Percentiles rank a stretch among this genome's conserved stretches.
phyloP scores from a whole-genome alignment of 345 rosid species.

The Populus pruinosa region DNA sequence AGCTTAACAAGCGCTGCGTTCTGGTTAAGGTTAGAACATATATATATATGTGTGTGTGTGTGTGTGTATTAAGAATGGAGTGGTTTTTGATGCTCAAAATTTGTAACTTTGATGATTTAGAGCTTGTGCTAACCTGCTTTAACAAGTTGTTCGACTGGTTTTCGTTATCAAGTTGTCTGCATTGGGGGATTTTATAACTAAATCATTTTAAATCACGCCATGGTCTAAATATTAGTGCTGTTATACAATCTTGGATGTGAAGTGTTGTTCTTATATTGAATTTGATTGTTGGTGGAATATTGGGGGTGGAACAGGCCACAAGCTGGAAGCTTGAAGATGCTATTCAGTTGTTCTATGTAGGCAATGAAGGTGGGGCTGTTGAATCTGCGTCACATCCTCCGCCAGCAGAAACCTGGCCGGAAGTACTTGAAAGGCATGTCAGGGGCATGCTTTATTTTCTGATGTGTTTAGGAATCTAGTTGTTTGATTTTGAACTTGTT shows the following conservation, averaged over 20 bases:
- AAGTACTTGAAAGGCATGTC: constrained; percentile 45
- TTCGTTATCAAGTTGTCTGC: not conserved
- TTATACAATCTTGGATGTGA: not conserved
- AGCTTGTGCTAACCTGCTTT: not conserved
- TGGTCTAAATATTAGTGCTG: not conserved
- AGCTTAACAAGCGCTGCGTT: not conserved
- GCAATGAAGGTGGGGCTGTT: constrained; percentile 54
- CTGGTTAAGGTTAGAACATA: not conserved
- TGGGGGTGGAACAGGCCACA: constrained; percentile 58
- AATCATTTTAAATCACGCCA: not conserved
- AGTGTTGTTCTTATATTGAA: not conserved
- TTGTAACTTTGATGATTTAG: not conserved
- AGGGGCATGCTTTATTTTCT: not conserved
- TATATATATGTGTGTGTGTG: fast-evolving
- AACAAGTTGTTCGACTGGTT: not conserved
- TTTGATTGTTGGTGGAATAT: not conserved
- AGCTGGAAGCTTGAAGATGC: constrained; percentile 98
- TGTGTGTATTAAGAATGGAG: not conserved
- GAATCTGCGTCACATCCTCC: constrained; percentile 46
- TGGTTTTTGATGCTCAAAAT: not conserved
- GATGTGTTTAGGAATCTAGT: not conserved
- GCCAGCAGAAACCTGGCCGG: constrained; percentile 24
- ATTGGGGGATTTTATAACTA: not conserved
- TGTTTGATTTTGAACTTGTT: not conserved
- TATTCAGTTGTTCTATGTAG: constrained; percentile 85